Evolutionary conservation across 495 filamentous ascomycete genomes (phyloP), one percentile per base, ranked within the genome.

Genomic region (Umbilicaria muhlenbergii): DNA sequence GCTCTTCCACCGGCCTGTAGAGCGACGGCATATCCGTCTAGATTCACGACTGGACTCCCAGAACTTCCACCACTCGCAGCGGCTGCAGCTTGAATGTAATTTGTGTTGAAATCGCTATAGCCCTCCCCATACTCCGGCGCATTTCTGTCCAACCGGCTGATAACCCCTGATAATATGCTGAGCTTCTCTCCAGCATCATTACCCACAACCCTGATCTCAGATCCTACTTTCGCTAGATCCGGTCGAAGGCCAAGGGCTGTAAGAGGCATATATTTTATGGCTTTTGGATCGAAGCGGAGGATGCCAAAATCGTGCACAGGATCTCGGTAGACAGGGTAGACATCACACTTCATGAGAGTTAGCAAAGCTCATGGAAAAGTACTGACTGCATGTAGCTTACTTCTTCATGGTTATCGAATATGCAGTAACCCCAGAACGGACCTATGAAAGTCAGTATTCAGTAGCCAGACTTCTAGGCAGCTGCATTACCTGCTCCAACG

Each of bases 171-270:
- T 32, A 96, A 68, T 54, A 99, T 99, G 64, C 86, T 94, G 43
- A 99, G 77, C 68, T 99, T 99, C 58, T 99, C 91, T 39, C 91
- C 91, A 34, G 91, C 91, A 66, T 99, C 91, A 58, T 99, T 99
- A 64, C 91, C 91, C 13, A 99, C 91, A 3, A 99, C 92, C 48
- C 92, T 68, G 49, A 99, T 95, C 61, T 96, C 91, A 3, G 77
- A 75, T 19, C 91, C 91, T 28, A 98, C 91, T 58, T 78, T 80
- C 42, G 83, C 83, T 42, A 81, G 75, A 53, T 94, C 87, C n/a
- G 91, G 91, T 32, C 86, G 73, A 15, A 99, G 73, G 38, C 72
- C 66, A 21, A 99, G 70, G 42, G 82, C 79, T 3, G 74, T 73
- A 15, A 99, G 71, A 7, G 80, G 79, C 86, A 96, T 92, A 58